A percentile compares a stretch with the other conserved stretches of the same genome.
Evolutionary conservation across 2,329 filamentous ascomycete genomes (phyloP).

Genomic region (Fusarium bulbicola): DNA sequence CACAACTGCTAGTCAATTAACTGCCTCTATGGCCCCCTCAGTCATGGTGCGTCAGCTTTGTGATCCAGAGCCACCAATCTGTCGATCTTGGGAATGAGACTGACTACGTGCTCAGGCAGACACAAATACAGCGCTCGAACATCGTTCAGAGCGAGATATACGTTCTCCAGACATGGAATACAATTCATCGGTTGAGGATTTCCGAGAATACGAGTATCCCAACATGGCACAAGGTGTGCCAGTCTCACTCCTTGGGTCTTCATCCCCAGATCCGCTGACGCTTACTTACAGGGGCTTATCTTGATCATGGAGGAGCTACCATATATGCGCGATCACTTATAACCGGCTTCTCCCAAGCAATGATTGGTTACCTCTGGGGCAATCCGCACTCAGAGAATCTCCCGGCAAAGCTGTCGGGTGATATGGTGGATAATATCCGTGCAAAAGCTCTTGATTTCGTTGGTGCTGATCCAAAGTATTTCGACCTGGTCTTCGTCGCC

Average conservation of each 20-base stretch:
- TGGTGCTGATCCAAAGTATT: conserved; percentile 65
- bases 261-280: conserved; percentile 5
- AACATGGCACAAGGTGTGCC: conserved; percentile 41
- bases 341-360: conserved; percentile 62
- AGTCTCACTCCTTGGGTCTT: not conserved
- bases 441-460: conserved; percentile 65
- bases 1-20: not conserved
- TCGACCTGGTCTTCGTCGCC: conserved; percentile 69
- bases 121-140: conserved; percentile 8
- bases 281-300: conserved; percentile 52
- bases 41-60: conserved; percentile 24
- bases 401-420: conserved; percentile 65
- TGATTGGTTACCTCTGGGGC: conserved; percentile 68
- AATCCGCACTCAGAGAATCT: conserved; percentile 74
- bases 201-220: conserved; percentile 42
- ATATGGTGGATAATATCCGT: conserved; percentile 65
- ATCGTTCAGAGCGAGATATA: conserved; percentile 11
- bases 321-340: conserved; percentile 68
- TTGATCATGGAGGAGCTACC: conserved; percentile 67
- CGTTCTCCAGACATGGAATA: conserved; percentile 34
- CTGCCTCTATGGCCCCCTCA: conserved; percentile 18
- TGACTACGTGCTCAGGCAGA: conserved; percentile 15
- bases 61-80: not conserved
- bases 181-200: conserved; percentile 37
- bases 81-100: not conserved